Percentiles rank a stretch among this genome's conserved stretches.
Conservation (phyloP, 2,329 filamentous ascomycete genomes). For the Ophiosphaerella narmari region DNA sequence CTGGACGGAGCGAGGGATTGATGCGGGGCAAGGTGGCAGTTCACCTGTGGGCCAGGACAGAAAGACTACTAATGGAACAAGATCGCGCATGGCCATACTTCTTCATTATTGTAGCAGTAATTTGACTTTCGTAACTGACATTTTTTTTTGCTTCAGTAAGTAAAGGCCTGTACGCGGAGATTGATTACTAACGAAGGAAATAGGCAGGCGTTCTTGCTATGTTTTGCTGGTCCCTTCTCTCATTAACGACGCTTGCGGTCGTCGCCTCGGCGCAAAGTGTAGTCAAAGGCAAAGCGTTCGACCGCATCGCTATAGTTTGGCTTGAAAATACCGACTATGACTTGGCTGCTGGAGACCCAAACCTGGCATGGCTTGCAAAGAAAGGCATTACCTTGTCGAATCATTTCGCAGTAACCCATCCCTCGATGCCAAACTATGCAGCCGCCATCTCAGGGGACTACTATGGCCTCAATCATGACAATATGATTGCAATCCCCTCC, state of each 20-base stretch:
- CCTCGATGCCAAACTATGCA: slow-evolving; percentile 77
- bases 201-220: slow-evolving; percentile 2
- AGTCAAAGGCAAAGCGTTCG: slow-evolving; percentile 73
- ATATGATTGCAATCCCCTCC: slow-evolving; percentile 56
- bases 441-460: slow-evolving; percentile 71
- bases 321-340: slow-evolving; percentile 76
- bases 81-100: not conserved
- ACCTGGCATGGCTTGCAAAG: slow-evolving; percentile 61
- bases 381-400: slow-evolving; percentile 66
- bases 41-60: too few relatives aligned
- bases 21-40: not conserved
- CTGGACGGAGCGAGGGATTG: not conserved
- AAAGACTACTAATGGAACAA: not conserved
- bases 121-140: not conserved
- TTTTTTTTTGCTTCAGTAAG: not conserved
- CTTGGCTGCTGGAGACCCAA: slow-evolving; percentile 66
- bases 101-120: not conserved
- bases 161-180: too few relatives aligned
- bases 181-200: not conserved
- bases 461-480: slow-evolving; percentile 73
- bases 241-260: slow-evolving; percentile 16
- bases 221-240: slow-evolving; percentile 12
- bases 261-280: slow-evolving; percentile 53
- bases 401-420: slow-evolving; percentile 65
- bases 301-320: slow-evolving; percentile 75